phyloP scores from a whole-genome alignment of 139 green algal genomes.

The Prasinococcaceae sp. region DNA sequence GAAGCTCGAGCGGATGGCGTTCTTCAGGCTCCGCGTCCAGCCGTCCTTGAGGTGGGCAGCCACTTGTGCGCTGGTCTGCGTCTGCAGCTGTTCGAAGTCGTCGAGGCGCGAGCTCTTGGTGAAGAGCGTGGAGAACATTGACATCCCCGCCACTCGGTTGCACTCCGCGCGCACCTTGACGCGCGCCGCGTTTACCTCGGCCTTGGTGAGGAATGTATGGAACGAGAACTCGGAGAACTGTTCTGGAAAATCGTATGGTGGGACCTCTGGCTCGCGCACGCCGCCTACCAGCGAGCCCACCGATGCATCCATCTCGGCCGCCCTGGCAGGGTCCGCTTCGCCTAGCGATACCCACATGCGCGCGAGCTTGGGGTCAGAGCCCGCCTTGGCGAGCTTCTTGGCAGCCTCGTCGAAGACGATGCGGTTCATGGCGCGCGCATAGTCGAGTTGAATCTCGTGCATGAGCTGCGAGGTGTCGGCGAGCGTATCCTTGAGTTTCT shows the following conservation, averaged over 20 bases:
- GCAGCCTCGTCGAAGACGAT: conserved; percentile 39
- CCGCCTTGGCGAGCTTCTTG: no score
- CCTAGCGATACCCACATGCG: no score
- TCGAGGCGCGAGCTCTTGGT: conserved; percentile 54
- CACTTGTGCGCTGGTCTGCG: conserved; percentile 27
- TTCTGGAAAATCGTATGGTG: conserved; percentile 50
- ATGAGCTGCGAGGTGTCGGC: conserved; percentile 58
- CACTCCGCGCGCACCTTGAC: conserved; percentile 35
- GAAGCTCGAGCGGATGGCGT: conserved; percentile 16
- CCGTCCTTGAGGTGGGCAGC: conserved; percentile 54
- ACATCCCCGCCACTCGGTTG: conserved; percentile 46
- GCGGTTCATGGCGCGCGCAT: conserved; percentile 63
- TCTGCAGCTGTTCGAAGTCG: conserved; percentile 64
- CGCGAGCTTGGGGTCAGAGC: no score
- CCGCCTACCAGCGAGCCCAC: no score
- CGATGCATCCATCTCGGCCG: no score
- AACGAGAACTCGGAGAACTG: conserved; percentile 61
- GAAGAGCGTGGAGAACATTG: conserved; percentile 41
- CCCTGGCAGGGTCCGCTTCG: no score
- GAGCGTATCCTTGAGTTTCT: conserved; percentile 49
- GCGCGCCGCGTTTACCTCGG: conserved; percentile 44
- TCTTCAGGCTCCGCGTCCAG: conserved; percentile 20
- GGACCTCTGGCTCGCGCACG: no score
- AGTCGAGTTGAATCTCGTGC: conserved; percentile 58
- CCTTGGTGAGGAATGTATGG: conserved; percentile 56